These are phyloP conservation scores for Nidularia pulvinata DNA, from an alignment of 768 basidiomycete species.

Conservation along the genomic window DNA sequence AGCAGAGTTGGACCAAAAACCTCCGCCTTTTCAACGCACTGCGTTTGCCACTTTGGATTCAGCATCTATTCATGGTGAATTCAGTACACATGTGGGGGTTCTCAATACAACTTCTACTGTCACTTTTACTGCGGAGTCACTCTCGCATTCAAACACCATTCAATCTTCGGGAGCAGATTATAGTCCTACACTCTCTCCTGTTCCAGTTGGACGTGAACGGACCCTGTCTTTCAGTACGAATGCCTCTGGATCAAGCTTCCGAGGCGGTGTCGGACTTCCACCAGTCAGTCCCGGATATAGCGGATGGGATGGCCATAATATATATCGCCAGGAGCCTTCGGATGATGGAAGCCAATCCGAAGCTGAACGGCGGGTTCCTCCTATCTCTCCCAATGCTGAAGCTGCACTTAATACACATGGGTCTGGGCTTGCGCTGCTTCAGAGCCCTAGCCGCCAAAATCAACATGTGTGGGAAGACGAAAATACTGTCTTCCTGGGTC, in stretches of 20 bases:
- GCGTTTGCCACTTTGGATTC: too few relatives aligned
- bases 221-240: too few relatives aligned
- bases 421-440: background rate
- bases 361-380: background rate
- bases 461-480: background rate
- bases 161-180: too few relatives aligned
- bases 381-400: background rate
- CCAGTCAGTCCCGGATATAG: background rate
- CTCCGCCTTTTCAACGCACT: constrained; percentile 3
- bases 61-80: background rate
- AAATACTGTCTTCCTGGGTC: constrained; percentile 10
- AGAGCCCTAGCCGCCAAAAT: background rate
- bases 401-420: background rate
- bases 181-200: too few relatives aligned
- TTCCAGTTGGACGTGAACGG: too few relatives aligned
- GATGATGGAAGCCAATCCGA: background rate
- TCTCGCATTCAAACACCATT: too few relatives aligned
- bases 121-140: too few relatives aligned
- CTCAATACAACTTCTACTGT: too few relatives aligned
- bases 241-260: too few relatives aligned
- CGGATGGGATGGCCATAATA: background rate
- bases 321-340: background rate
- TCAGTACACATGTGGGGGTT: background rate
- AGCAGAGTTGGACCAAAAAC: constrained; percentile 12
- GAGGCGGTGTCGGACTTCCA: background rate